Evolutionary conservation across 495 filamentous ascomycete genomes (phyloP).

Genomic region (Penicillium coffeae): DNA sequence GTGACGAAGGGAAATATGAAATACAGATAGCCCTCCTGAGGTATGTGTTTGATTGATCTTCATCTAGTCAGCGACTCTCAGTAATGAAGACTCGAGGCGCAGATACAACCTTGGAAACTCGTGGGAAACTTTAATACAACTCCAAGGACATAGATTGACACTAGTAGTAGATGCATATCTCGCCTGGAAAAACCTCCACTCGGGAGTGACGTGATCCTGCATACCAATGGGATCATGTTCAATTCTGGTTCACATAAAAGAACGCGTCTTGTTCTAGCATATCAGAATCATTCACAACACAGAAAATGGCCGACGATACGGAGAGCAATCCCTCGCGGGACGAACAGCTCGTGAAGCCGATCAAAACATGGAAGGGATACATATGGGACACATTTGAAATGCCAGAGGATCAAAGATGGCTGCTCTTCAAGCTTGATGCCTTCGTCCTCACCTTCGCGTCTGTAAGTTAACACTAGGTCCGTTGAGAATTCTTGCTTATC

Average conservation of each 20-base stretch:
- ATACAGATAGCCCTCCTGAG: no score
- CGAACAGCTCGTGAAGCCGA: background rate
- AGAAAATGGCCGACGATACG: constrained; percentile 2
- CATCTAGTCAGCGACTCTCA: no score
- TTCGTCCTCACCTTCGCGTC: constrained; percentile 48
- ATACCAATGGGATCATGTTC: constrained; percentile 1
- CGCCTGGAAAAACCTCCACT: background rate
- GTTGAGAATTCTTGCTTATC: background rate
- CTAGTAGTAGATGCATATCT: background rate
- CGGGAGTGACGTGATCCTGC: constrained; percentile 3
- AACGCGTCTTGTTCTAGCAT: background rate
- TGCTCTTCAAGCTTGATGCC: constrained; percentile 54
- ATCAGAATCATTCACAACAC: background rate
- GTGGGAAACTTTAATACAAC: no score
- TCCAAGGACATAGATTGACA: background rate
- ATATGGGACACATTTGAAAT: constrained; percentile 56
- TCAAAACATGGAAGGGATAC: constrained; percentile 27
- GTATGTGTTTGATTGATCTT: no score
- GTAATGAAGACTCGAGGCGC: no score
- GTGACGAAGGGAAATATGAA: no score
- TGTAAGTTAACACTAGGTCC: constrained; percentile 1
- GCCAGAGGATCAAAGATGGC: constrained; percentile 47
- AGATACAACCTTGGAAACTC: no score
- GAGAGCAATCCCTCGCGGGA: background rate
- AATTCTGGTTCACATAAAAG: background rate